Conservation (phyloP, 108 stramenopile genomes). For the Skeletonema costatum region DNA sequence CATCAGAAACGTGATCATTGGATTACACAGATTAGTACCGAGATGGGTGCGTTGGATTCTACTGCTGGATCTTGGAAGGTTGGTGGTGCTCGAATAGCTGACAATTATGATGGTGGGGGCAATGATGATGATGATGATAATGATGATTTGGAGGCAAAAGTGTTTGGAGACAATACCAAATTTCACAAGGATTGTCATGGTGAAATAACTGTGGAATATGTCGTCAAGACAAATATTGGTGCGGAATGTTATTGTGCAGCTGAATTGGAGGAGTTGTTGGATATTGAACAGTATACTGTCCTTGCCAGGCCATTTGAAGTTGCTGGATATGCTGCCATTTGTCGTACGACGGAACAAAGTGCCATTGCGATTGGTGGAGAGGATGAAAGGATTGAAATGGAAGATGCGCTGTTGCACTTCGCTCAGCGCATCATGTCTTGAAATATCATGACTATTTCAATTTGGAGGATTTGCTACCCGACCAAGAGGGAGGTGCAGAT, state of each 20-base stretch:
- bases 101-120: background rate
- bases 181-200: constrained; percentile 5
- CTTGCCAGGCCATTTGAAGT: constrained; percentile 54
- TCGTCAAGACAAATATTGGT: constrained; percentile 67
- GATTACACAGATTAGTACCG: constrained; percentile 41
- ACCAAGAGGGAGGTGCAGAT: constrained; percentile 4
- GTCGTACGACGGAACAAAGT: background rate
- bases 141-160: background rate
- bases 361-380: constrained; percentile 1
- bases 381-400: constrained; percentile 13
- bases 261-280: constrained; percentile 55
- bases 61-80: constrained; percentile 28
- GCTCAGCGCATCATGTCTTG: constrained; percentile 64
- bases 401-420: constrained; percentile 38
- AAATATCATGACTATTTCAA: constrained; percentile 65
- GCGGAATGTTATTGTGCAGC: constrained; percentile 63
- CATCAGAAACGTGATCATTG: constrained; percentile 65
- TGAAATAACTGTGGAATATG: constrained; percentile 19
- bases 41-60: constrained; percentile 17
- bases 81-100: background rate
- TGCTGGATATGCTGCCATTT: constrained; percentile 65
- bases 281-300: constrained; percentile 16
- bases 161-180: constrained; percentile 47
- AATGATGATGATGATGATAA: background rate
- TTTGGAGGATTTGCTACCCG: constrained; percentile 38